Conservation (phyloP, 768 basidiomycete species). For the Russula sp. region DNA sequence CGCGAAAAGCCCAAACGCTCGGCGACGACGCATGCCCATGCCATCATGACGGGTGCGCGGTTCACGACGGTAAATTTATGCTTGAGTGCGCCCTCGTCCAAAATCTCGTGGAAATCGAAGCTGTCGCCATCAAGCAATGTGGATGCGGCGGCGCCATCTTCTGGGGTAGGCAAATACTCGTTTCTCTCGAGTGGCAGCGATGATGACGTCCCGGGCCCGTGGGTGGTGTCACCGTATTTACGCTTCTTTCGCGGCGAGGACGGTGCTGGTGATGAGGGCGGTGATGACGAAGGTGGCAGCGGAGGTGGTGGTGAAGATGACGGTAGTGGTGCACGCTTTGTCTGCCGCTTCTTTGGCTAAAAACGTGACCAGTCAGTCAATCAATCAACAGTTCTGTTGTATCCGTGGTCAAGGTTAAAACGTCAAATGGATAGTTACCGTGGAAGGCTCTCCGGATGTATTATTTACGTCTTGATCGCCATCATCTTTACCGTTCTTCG, state of each 20-base stretch:
- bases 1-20: slow-evolving; percentile 82
- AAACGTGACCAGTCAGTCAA: background rate
- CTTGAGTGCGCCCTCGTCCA: slow-evolving; percentile 67
- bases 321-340: too few species aligned
- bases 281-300: background rate
- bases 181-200: slow-evolving; percentile 36
- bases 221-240: slow-evolving; percentile 43
- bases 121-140: slow-evolving; percentile 40
- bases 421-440: slow-evolving; percentile 4
- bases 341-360: too few species aligned
- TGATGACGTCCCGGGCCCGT: slow-evolving; percentile 26
- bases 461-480: background rate
- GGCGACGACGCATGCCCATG: slow-evolving; percentile 58
- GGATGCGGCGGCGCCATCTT: slow-evolving; percentile 38
- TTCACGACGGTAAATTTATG: slow-evolving; percentile 72
- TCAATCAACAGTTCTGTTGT: background rate
- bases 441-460: slow-evolving; percentile 16
- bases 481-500: background rate
- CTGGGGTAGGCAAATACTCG: slow-evolving; percentile 57
- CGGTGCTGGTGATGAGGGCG: background rate
- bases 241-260: slow-evolving; percentile 51
- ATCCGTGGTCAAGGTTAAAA: too few species aligned
- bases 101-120: slow-evolving; percentile 67
- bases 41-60: slow-evolving; percentile 89
- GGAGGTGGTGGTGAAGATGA: too few species aligned